Evolutionary conservation across 2,329 filamentous ascomycete genomes (phyloP), one percentile per base, ranked within the genome.

Genomic region (Phyllosticta capitalensis): DNA sequence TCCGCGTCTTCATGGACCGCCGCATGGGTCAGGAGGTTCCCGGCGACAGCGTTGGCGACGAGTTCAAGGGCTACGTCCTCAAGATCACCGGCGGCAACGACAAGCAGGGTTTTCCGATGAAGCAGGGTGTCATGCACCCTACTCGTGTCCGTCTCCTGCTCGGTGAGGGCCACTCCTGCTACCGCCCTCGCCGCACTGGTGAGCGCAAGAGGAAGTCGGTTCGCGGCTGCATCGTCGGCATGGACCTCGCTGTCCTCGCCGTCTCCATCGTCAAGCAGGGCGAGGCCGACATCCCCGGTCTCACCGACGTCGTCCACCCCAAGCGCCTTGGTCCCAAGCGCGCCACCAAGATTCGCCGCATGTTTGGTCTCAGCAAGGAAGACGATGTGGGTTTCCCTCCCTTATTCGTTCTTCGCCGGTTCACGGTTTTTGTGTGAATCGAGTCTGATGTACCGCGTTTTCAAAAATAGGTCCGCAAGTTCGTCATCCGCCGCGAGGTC

Each of bases 91-190:
- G 94, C 76, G 94, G 95, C 77, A 99, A 99, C 89, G 94, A 99
- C 89, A 99, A 99, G 90, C 95, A 99, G 85, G 94, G 94, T 83
- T 99, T 99, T 87, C 94, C 94, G 72, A 99, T 99, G 94, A 99
- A 99, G 91, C 95, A 99, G 88, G 94, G 94, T 85, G 89, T 95
- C 78, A 92, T 99, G 85, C 89, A 95, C 80, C 92, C 94, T 73
- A 94, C 90, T 78, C 94, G 94, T 94, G 94, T 96, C 81, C 88
- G 90, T 71, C 91, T 99, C 70, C 89, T 99, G 74, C 90, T 99
- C 76, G 77, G 88, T 76, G 91, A 95, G 61, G 94, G 94, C 78
- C 94, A 97, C 89, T 94, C 90, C 72, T 99, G 94, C 90, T 99
- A 97, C 88, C 92, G 94, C 76, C 86, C 92, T 77, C 92, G 94